phyloP scores from a whole-genome alignment of 2,329 filamentous ascomycete genomes.

The Aspergillus pseudoglaucus region DNA sequence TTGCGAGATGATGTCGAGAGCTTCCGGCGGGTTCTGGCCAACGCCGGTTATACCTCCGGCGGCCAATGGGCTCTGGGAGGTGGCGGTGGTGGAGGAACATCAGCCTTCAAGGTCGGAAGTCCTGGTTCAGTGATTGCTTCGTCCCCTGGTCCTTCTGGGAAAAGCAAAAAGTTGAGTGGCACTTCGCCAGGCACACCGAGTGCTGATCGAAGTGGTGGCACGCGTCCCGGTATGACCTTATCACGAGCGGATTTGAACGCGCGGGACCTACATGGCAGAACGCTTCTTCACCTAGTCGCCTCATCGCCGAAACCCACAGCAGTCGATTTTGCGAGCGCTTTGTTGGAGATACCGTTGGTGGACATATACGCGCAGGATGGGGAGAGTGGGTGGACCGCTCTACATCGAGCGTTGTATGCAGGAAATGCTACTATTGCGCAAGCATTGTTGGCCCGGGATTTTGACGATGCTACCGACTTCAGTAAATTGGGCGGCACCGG shows the following conservation, averaged over 20 bases:
- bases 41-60: constrained; percentile 50
- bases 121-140: constrained; percentile 23
- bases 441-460: constrained; percentile 71
- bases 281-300: constrained; percentile 75
- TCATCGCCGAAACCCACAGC: constrained; percentile 67
- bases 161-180: constrained; percentile 40
- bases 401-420: constrained; percentile 84
- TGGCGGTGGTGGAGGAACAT: constrained; percentile 12
- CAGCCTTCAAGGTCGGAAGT: constrained; percentile 24
- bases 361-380: constrained; percentile 82
- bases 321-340: constrained; percentile 65
- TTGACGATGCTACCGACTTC: constrained; percentile 58
- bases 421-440: constrained; percentile 84
- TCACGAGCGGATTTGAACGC: constrained; percentile 70
- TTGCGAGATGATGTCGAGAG: constrained; percentile 95
- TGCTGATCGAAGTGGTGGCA: constrained; percentile 30
- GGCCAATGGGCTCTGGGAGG: constrained; percentile 22
- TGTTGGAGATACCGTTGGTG: constrained; percentile 74
- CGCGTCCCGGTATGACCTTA: constrained; percentile 29
- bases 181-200: constrained; percentile 43
- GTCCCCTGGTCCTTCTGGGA: constrained; percentile 36
- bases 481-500: constrained; percentile 50
- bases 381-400: constrained; percentile 92
- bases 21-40: constrained; percentile 82
- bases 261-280: constrained; percentile 74